phyloP scores from a whole-genome alignment of 805 yeast species.

The Wickerhamomyces queroliae region DNA sequence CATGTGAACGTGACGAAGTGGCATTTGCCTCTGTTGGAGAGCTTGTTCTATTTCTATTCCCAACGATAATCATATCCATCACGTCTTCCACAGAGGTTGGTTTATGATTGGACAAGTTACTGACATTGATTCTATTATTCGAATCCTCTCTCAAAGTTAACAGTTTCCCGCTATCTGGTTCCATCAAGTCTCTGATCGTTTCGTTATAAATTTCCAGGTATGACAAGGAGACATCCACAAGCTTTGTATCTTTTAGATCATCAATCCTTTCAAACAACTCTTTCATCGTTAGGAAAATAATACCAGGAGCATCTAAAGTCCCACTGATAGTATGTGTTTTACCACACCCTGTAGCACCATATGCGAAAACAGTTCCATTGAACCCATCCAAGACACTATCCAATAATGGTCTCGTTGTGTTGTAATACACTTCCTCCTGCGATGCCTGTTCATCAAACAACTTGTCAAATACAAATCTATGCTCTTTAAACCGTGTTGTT shows the following conservation, averaged over 20 bases:
- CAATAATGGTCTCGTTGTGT: slow-evolving; percentile 66
- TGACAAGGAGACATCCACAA: slow-evolving; percentile 57
- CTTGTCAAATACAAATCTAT: slow-evolving; percentile 75
- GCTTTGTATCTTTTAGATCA: slow-evolving; percentile 43
- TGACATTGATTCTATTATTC: slow-evolving; percentile 57
- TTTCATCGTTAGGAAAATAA: slow-evolving; percentile 71
- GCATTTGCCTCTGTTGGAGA: slow-evolving; percentile 91
- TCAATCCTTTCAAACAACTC: slow-evolving; percentile 67
- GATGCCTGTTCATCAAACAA: slow-evolving; percentile 61
- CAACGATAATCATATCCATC: slow-evolving; percentile 68
- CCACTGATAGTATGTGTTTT: slow-evolving; percentile 90
- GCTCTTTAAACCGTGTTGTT: slow-evolving; percentile 55
- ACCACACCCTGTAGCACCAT: slow-evolving; percentile 99
- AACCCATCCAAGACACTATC: slow-evolving; percentile 77
- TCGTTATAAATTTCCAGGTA: slow-evolving; percentile 91
- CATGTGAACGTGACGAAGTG: slow-evolving; percentile 89
- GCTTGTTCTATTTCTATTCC: slow-evolving; percentile 72
- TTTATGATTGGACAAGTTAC: slow-evolving; percentile 59
- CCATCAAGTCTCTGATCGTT: slow-evolving; percentile 71
- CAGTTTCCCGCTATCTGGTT: slow-evolving; percentile 45
- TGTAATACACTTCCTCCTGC: slow-evolving; percentile 62
- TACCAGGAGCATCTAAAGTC: slow-evolving; percentile 65
- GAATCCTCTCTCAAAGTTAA: slow-evolving; percentile 69
- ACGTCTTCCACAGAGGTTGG: slow-evolving; percentile 66
- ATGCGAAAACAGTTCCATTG: slow-evolving; percentile 90